Conservation (phyloP, 352 stramenopile genomes). For the Globisporangium canariense region DNA sequence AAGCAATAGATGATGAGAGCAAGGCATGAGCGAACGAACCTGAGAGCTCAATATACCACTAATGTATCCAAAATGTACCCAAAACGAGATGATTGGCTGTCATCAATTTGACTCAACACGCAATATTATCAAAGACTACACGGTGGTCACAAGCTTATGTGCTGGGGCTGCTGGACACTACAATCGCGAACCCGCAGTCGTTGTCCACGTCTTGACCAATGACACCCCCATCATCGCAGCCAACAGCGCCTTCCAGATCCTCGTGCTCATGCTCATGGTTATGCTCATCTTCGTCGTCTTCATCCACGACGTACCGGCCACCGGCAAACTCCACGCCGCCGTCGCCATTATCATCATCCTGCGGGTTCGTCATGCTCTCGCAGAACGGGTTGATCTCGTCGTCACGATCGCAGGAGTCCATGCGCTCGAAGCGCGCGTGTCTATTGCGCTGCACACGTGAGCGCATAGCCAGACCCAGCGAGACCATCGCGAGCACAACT, state of each 20-base stretch:
- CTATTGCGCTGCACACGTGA: conserved; percentile 8
- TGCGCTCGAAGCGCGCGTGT: conserved; percentile 27
- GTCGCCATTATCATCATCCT: conserved; percentile 24
- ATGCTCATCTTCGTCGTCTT: conserved; percentile 16
- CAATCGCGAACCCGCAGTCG: conserved; percentile 6
- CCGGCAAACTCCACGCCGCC: conserved; percentile 33
- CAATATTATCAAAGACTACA: not conserved
- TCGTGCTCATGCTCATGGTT: too few species aligned
- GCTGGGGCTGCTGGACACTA: conserved; percentile 4
- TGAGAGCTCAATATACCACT: too few species aligned
- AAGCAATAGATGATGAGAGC: not conserved
- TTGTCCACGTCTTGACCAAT: not conserved
- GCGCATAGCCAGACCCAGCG: conserved; percentile 36
- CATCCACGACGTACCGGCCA: conserved; percentile 22
- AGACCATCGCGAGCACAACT: conserved; percentile 36
- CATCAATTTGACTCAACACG: not conserved
- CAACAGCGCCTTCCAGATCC: not conserved
- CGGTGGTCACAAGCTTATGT: not conserved
- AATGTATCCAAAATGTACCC: too few species aligned
- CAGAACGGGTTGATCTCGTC: conserved; percentile 85
- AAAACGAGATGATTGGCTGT: too few species aligned
- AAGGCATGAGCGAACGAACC: not conserved
- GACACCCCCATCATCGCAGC: not conserved
- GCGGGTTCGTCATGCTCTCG: conserved; percentile 14
- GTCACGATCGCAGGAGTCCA: conserved; percentile 33